Evolutionary conservation across 2,329 filamentous ascomycete genomes (phyloP).

Genomic region (Trichoderma sp.): DNA sequence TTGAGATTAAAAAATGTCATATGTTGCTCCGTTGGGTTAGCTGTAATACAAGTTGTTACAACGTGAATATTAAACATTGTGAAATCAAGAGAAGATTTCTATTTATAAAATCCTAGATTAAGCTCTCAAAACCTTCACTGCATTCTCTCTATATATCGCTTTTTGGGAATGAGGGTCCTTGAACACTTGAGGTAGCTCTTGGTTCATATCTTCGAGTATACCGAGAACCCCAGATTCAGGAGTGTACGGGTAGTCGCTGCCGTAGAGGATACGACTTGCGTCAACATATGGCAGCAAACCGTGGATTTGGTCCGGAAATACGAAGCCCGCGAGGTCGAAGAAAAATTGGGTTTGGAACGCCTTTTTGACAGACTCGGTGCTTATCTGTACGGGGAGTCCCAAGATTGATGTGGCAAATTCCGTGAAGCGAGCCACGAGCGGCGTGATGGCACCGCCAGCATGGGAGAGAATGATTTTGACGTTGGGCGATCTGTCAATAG

Average conservation of each 20-base stretch:
- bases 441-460: conserved; percentile 44
- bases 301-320: conserved; percentile 48
- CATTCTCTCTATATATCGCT: not conserved
- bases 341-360: conserved; percentile 41
- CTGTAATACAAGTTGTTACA: too few species aligned
- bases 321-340: conserved; percentile 53
- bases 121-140: not conserved
- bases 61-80: too few species aligned
- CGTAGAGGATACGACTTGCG: conserved; percentile 47
- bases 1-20: not conserved
- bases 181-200: not conserved
- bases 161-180: not conserved
- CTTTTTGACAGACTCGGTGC: not conserved
- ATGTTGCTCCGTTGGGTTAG: too few species aligned
- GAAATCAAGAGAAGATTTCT: too few species aligned
- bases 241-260: conserved; percentile 53
- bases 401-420: conserved; percentile 3
- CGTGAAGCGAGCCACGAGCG: conserved; percentile 42
- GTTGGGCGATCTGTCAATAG: conserved; percentile 44
- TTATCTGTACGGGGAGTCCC: not conserved
- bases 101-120: not conserved
- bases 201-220: not conserved
- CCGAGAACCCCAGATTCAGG: conserved; percentile 22
- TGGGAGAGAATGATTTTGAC: conserved; percentile 50
- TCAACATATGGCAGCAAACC: conserved; percentile 45